Conservation (phyloP, 208 protist species). For the Trypanosoma caninum region DNA sequence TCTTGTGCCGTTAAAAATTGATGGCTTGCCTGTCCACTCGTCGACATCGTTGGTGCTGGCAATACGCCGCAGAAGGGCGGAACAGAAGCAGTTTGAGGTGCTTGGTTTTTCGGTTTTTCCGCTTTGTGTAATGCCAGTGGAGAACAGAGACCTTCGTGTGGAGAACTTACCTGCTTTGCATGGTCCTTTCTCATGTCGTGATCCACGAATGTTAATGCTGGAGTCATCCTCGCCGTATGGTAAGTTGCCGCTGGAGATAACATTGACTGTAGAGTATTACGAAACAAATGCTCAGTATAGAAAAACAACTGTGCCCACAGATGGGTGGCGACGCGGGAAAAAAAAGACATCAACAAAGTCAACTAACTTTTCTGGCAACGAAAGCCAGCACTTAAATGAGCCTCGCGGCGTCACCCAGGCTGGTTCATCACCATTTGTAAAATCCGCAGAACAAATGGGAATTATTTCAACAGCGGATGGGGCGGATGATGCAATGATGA, state of each 20-base stretch:
- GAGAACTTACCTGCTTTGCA: conserved; percentile 79
- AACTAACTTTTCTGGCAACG: neutral
- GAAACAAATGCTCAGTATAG: conserved; percentile 29
- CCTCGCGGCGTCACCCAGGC: neutral
- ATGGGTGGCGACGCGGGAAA: neutral
- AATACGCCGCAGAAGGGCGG: conserved; percentile 53
- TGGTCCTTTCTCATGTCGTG: conserved; percentile 82
- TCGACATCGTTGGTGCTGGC: conserved; percentile 82
- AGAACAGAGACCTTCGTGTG: conserved; percentile 74
- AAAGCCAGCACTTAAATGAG: neutral
- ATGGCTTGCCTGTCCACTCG: conserved; percentile 73
- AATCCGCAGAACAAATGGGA: neutral
- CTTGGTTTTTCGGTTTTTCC: conserved; percentile 87
- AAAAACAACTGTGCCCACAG: neutral
- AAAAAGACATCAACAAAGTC: neutral
- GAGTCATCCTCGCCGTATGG: conserved; percentile 78
- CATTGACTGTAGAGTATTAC: conserved; percentile 75
- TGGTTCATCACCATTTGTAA: neutral
- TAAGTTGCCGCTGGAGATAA: conserved; percentile 64
- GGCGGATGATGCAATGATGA: neutral
- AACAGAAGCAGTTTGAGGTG: conserved; percentile 39
- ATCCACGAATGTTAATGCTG: conserved; percentile 81
- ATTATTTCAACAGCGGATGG: conserved; percentile 26
- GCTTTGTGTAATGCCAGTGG: conserved; percentile 86
- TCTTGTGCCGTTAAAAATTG: conserved; percentile 60